phyloP scores from a whole-genome alignment of 345 rosid genomes.

The Ceriops decandra region DNA sequence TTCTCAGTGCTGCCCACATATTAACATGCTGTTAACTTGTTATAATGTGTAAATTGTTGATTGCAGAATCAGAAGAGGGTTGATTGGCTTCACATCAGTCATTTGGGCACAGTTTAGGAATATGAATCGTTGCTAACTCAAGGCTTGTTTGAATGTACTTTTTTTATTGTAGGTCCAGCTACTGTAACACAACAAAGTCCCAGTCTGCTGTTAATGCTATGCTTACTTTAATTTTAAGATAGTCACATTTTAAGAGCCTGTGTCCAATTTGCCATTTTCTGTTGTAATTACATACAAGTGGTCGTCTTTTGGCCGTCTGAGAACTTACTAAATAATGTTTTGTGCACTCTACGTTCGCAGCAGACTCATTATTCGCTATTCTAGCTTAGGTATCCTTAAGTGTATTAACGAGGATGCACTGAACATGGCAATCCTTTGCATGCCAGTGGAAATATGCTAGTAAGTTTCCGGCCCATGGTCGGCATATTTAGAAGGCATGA shows the following conservation, averaged over 20 bases:
- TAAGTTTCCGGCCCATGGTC: too few species aligned
- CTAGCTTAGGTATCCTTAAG: too few species aligned
- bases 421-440: too few species aligned
- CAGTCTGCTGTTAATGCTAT: background rate
- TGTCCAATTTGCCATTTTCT: too few species aligned
- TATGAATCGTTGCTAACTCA: background rate
- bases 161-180: background rate
- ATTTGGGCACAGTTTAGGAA: background rate
- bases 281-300: too few species aligned
- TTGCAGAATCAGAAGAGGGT: slow-evolving; percentile 55
- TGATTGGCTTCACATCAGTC: slow-evolving; percentile 12
- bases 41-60: slow-evolving; percentile 10
- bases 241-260: background rate
- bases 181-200: background rate
- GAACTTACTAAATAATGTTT: too few species aligned
- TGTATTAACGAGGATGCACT: too few species aligned
- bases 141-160: slow-evolving; percentile 5
- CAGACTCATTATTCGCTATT: too few species aligned
- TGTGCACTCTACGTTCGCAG: too few species aligned
- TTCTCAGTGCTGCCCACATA: background rate
- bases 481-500: too few species aligned
- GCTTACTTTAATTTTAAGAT: background rate
- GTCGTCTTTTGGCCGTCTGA: too few species aligned
- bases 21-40: background rate
- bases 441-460: too few species aligned